phyloP scores from a whole-genome alignment of 2,329 filamentous ascomycete species.

The Diaporthe sp. region DNA sequence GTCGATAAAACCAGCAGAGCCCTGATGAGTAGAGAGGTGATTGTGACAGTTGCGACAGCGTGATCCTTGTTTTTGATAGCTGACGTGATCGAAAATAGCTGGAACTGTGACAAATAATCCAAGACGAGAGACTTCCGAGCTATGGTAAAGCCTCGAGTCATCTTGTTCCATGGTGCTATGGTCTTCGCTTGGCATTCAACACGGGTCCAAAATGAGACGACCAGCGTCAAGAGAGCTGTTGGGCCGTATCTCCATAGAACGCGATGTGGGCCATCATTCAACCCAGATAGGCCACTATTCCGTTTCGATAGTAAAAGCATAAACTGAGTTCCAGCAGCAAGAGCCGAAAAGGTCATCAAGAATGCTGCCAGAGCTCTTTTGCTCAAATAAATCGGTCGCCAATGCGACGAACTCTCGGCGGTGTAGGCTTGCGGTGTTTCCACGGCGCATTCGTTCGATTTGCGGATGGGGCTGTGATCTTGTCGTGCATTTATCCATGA shows the following conservation, averaged over 20 bases:
- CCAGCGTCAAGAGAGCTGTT: neutral
- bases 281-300: neutral
- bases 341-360: neutral
- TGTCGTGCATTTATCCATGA: no score
- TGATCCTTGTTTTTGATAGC: neutral
- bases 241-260: neutral
- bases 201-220: neutral
- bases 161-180: neutral
- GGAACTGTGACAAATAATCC: neutral
- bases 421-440: neutral
- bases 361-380: neutral
- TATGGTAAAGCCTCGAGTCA: neutral
- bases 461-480: no score
- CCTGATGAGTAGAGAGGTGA: neutral
- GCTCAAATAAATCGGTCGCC: neutral
- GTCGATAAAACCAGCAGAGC: neutral
- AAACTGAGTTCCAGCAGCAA: neutral
- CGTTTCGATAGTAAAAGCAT: neutral
- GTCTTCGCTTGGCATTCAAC: neutral
- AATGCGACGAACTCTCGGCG: neutral
- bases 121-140: neutral
- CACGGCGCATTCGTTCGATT: neutral
- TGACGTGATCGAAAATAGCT: neutral
- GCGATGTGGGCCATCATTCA: neutral
- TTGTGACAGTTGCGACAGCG: neutral